These are phyloP conservation scores for Phalaenopsis hybrid DNA, from an alignment of 116 monocot species.

Conservation along the genomic window DNA sequence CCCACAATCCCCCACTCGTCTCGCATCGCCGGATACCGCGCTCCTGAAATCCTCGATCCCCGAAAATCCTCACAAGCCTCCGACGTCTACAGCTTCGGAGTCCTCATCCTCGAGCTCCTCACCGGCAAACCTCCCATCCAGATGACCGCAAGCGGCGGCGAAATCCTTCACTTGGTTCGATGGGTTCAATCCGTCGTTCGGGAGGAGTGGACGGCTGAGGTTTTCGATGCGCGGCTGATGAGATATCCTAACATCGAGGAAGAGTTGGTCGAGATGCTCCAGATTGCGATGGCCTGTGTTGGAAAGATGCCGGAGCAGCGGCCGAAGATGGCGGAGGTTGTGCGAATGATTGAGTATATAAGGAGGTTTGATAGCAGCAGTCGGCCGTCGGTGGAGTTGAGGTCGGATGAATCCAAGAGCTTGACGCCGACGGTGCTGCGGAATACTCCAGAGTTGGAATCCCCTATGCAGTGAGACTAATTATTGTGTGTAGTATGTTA, in stretches of 20 bases:
- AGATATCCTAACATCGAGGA: slow-evolving; percentile 78
- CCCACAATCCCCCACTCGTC: slow-evolving; percentile 30
- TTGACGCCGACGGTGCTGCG: background rate
- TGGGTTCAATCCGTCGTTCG: slow-evolving; percentile 96
- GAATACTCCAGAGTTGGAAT: background rate
- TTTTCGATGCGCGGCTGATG: slow-evolving; percentile 82
- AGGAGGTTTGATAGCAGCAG: slow-evolving; percentile 27
- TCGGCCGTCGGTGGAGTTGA: background rate
- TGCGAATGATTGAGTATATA: slow-evolving; percentile 63
- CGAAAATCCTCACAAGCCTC: slow-evolving; percentile 54
- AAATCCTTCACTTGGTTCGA: slow-evolving; percentile 69
- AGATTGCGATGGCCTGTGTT: slow-evolving; percentile 88
- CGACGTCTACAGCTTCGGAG: slow-evolving; percentile 94
- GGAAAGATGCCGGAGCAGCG: slow-evolving; percentile 59
- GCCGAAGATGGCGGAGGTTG: slow-evolving; percentile 76
- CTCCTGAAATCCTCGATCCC: slow-evolving; percentile 62
- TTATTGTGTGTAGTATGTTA: background rate
- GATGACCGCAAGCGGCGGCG: slow-evolving; percentile 43
- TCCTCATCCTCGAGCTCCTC: slow-evolving; percentile 81
- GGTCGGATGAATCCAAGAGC: background rate
- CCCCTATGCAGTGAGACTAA: background rate
- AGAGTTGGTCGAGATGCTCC: slow-evolving; percentile 95
- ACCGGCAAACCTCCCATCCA: slow-evolving; percentile 77
- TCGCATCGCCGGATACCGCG: slow-evolving; percentile 62
- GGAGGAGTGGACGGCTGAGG: slow-evolving; percentile 98